Percentiles rank a stretch among this genome's conserved stretches.
phyloP scores from a whole-genome alignment of 176 grass and related monocot genomes.

The Oryza coarctata region DNA sequence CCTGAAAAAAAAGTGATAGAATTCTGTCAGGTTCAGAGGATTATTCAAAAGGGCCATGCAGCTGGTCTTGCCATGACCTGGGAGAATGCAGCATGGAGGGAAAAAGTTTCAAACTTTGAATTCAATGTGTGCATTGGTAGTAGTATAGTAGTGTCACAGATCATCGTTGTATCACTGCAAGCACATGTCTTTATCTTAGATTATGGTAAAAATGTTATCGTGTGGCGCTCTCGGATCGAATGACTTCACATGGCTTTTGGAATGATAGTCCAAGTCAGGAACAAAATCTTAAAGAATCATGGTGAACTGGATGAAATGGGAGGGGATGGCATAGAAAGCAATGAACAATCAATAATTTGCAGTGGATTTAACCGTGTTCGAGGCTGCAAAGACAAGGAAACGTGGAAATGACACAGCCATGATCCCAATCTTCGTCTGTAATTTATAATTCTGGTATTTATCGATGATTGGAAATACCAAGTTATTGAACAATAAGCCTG shows the following conservation, averaged over 20 bases:
- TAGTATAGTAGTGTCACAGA: conserved; percentile 17
- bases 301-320: background rate
- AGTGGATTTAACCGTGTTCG: background rate
- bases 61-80: background rate
- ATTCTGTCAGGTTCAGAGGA: background rate
- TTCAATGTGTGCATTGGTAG: conserved; percentile 8
- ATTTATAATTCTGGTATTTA: conserved; percentile 15
- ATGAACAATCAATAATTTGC: conserved; percentile 21
- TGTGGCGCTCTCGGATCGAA: conserved; percentile 11
- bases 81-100: background rate
- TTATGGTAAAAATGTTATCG: conserved; percentile 18
- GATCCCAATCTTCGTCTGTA: conserved; percentile 29
- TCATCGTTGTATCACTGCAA: conserved; percentile 4
- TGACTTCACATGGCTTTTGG: conserved; percentile 41
- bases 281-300: conserved; percentile 15
- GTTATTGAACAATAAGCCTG: background rate
- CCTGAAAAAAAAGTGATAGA: conserved; percentile 37
- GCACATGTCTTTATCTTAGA: conserved; percentile 42
- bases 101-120: conserved; percentile 45
- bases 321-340: conserved; percentile 19
- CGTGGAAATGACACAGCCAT: background rate
- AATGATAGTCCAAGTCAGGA: conserved; percentile 8
- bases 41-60: background rate
- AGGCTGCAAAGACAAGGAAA: conserved; percentile 8
- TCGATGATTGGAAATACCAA: background rate